phyloP scores from a whole-genome alignment of 129 eudicot genomes.

The Centaurea solstitialis region DNA sequence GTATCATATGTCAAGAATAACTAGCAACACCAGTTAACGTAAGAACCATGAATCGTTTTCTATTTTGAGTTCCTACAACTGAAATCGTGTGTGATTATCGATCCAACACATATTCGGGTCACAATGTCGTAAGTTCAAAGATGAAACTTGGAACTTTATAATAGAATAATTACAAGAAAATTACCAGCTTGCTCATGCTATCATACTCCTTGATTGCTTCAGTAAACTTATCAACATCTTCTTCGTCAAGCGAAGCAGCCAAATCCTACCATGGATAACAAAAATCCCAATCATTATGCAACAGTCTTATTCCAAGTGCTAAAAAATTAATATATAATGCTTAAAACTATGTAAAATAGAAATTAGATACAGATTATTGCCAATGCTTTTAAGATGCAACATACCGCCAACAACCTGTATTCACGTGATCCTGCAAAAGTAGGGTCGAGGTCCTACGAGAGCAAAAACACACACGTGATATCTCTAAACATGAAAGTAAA shows the following conservation, averaged over 20 bases:
- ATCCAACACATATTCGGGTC: neutral
- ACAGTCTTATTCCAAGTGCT: neutral
- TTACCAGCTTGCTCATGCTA: conserved; percentile 69
- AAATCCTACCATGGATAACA: conserved; percentile 41
- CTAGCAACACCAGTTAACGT: neutral
- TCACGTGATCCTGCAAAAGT: conserved; percentile 49
- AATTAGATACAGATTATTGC: neutral
- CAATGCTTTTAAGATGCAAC: conserved; percentile 9
- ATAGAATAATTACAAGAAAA: neutral
- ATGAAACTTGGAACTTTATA: conserved; percentile 4
- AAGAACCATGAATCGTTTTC: neutral
- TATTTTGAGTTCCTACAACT: neutral
- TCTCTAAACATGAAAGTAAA: neutral
- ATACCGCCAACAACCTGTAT: conserved; percentile 42
- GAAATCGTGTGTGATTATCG: neutral
- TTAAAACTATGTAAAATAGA: neutral
- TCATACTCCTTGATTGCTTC: conserved; percentile 70
- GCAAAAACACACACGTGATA: conserved; percentile 11
- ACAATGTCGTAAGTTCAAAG: neutral
- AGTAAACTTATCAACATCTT: conserved; percentile 56
- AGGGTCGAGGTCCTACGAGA: conserved; percentile 49
- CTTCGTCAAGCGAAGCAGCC: conserved; percentile 62
- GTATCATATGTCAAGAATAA: neutral
- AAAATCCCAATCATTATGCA: neutral
- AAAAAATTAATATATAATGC: neutral